Conservation (phyloP, 345 rosid genomes). For the Syzygium oleosum region DNA sequence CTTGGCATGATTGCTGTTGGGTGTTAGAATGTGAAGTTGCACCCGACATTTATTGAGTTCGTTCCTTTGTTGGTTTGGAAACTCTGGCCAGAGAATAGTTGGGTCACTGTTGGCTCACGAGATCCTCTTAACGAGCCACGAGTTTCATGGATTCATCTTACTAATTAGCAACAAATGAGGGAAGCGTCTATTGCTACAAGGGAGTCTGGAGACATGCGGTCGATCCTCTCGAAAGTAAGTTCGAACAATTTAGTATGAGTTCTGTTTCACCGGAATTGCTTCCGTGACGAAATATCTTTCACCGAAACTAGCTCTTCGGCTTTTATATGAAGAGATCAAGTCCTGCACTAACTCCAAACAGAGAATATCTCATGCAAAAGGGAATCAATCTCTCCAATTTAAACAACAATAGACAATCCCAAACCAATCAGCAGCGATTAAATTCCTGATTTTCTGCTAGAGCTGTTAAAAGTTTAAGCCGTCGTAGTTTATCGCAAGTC, state of each 20-base stretch:
- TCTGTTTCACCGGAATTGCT: too few species aligned
- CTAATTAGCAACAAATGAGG: background rate
- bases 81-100: background rate
- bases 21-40: background rate
- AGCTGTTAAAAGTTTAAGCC: background rate
- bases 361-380: too few species aligned
- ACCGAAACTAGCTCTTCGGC: too few species aligned
- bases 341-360: too few species aligned
- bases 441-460: too few species aligned
- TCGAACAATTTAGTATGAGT: background rate
- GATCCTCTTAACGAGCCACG: conserved; percentile 15
- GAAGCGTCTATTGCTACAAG: background rate
- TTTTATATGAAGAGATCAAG: too few species aligned
- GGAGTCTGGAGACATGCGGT: background rate
- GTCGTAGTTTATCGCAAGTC: background rate
- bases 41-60: conserved; percentile 10
- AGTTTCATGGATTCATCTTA: background rate
- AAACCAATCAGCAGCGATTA: too few species aligned
- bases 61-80: conserved; percentile 11
- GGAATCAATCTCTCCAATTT: too few species aligned
- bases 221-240: background rate
- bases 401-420: too few species aligned
- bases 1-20: background rate
- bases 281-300: too few species aligned
- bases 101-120: conserved; percentile 34